phyloP scores from a whole-genome alignment of 2,329 filamentous ascomycete genomes.

The Talaromyces sp. region DNA sequence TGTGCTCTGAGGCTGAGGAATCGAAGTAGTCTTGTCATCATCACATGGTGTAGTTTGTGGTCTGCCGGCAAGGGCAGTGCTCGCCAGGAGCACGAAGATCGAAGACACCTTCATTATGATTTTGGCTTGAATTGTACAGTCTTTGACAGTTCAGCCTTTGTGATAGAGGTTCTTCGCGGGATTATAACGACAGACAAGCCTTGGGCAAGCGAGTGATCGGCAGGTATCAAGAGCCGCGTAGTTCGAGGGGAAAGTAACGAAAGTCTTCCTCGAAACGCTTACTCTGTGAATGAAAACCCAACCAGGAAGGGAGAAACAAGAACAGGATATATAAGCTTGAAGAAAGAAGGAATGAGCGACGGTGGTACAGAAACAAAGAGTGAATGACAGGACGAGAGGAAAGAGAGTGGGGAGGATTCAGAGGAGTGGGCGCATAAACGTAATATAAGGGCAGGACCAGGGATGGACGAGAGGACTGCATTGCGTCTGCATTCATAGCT shows the following conservation, averaged over 20 bases:
- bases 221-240: constrained; percentile 6
- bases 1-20: not conserved
- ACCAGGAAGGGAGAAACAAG: constrained; percentile 10
- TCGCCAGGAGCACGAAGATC: constrained; percentile 17
- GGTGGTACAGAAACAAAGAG: not conserved
- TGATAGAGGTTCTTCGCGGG: not conserved
- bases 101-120: constrained; percentile 15
- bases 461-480: constrained; percentile 14
- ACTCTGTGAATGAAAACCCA: constrained; percentile 10
- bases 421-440: constrained; percentile 2
- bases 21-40: not conserved
- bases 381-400: constrained; percentile 6
- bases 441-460: constrained; percentile 4
- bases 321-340: constrained; percentile 3
- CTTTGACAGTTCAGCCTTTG: not conserved
- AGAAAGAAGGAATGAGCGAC: constrained; percentile 8
- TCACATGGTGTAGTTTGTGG: constrained; percentile 10
- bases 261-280: constrained; percentile 14
- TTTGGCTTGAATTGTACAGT: not conserved
- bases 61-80: constrained; percentile 13
- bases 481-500: constrained; percentile 8
- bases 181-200: constrained; percentile 17
- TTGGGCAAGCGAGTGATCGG: constrained; percentile 5
- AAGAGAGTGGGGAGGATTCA: constrained; percentile 13
- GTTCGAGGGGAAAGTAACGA: constrained; percentile 17